Base-by-base conservation (phyloP, 345 rosid genomes). In the Nephelium lappaceum region DNA sequence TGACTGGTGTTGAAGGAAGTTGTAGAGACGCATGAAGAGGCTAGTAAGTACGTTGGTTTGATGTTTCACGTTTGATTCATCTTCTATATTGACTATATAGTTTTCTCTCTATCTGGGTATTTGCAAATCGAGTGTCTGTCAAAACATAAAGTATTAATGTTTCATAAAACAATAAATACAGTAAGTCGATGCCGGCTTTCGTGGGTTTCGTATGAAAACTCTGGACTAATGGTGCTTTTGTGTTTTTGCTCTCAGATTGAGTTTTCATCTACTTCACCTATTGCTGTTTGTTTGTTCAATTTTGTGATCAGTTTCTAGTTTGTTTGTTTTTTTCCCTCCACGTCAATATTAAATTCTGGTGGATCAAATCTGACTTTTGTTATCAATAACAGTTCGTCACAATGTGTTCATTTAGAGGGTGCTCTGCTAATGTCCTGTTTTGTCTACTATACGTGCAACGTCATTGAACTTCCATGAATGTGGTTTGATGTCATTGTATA, bases 41-140 rank as follows among this genome's bases (percentile, higher is more conserved):
- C 69, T 74, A 74, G 78, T 74, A 74, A 63, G 78, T 74, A 74
- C 70, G 70, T 74, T 74, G 43, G 18, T 64, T 27, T 27, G 9
- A 62, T 63, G 31, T 62, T 74, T 62, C 21, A 14, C 12, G 39
- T 74, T 60, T 61, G 58, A 14, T 74, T 74, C 24, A 62, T 74
- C 36, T 31, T 39, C 3, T 60, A 19, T 12, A 58, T 55, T 15
- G 38, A 24, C 8, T 21, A 21, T 8, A 5, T 39, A 16, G 16
- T 1, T 2, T 57, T 73, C 31, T 55, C 38, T 39, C 43, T 18
- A 11, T 73, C 67, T 58, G 43, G 36, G 76, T 73, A n/a, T 61
- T 21, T 60, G 67, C 21, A 39, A 57, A 58, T 57, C 6, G 0
- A 39, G 15, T 57, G 7, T 38, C 53, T 25, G 21, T 61, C 14